A percentile compares a stretch with the other conserved stretches of the same genome.
Evolutionary conservation across 768 basidiomycete genomes (phyloP).

Genomic region (Tulasnella sp.): DNA sequence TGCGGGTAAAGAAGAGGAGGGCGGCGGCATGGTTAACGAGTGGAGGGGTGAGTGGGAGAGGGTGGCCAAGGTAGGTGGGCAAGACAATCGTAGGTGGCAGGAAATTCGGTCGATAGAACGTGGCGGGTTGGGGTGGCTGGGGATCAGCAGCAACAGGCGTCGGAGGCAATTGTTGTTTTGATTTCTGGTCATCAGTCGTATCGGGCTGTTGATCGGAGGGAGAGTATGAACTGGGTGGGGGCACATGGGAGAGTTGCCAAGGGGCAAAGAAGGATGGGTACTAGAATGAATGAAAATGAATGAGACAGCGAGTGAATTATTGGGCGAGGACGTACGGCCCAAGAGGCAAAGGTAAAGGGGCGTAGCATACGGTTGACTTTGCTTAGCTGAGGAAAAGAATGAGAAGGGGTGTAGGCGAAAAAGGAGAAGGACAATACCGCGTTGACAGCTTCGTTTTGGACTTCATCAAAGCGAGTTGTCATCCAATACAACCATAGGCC

Average conservation of each 20-base stretch:
- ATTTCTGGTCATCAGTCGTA: too few species aligned
- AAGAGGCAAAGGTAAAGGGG: slow-evolving; percentile 15
- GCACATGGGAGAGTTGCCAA: slow-evolving; percentile 14
- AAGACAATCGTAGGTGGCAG: slow-evolving; percentile 4
- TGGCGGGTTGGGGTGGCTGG: not conserved
- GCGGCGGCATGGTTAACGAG: slow-evolving; percentile 15
- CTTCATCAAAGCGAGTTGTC: not conserved
- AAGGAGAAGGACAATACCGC: not conserved
- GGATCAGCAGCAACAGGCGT: not conserved
- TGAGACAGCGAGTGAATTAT: not conserved
- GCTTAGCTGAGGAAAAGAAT: not conserved
- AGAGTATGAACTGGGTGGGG: not conserved
- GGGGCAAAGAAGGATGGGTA: slow-evolving; percentile 17
- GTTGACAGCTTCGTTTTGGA: not conserved
- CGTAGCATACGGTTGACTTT: slow-evolving; percentile 13
- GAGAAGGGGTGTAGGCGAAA: not conserved
- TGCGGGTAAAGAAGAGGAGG: slow-evolving; percentile 16
- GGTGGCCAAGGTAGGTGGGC: slow-evolving; percentile 13
- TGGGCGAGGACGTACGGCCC: not conserved
- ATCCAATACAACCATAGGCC: slow-evolving; percentile 11
- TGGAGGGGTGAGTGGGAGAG: slow-evolving; percentile 8
- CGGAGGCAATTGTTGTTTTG: too few species aligned
- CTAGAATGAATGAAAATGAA: not conserved
- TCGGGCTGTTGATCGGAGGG: not conserved
- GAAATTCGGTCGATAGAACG: not conserved